Base-by-base conservation (phyloP, 139 green algal genomes). In the Chlorella vulgaris region DNA sequence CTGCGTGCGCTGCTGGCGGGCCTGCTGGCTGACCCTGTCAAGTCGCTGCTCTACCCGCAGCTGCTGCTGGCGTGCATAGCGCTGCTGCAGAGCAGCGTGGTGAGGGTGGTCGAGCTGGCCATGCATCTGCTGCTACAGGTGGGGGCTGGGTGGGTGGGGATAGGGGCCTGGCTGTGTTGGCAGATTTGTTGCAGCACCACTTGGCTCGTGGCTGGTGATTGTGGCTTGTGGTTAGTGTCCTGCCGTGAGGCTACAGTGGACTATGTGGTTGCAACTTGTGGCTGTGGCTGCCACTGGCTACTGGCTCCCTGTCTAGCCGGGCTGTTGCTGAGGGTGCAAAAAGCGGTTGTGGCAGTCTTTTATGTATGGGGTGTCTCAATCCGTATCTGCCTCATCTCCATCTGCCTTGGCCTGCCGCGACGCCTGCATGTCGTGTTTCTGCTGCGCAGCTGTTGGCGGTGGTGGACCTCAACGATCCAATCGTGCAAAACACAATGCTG, bases 11-110 rank as follows among this genome's bases (percentile, higher is more conserved):
- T 96, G 69, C 83, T 97, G 63, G 80, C 74, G 39, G 58, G 58
- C 4, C 74, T 80, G 58, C 74, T 80, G 58, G 74, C 74, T 61
- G 84, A 87, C 21, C 65, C 84, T 1, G 80, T 81, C 26, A 94
- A 94, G 69, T 77, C 97, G 67, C 82, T 98, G 81, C 84, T 98
- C 28, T 96, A 92, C 74, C 94, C 94, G 2, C 94, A 98, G 61
- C 28, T 98, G 24, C 92, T 95, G 69, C 91, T 93, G 85, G 84
- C 90, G 4, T 91, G 81, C 28, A 61, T 97, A 28, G 91, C 91
- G 40, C 76, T 98, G 74, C 86, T 98, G 62, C 73, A 91, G 80
- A 92, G 76, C 13, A 86, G 85, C 47, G 91, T 91, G 36, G 91
- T 97, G 24, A 88, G 92, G 62, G 69, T 98, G 24, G 97, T 93